A percentile compares a stretch with the other conserved stretches of the same genome.
phyloP scores from a whole-genome alignment of 2,329 filamentous ascomycete genomes.

The Teratosphaeria nubilosa region DNA sequence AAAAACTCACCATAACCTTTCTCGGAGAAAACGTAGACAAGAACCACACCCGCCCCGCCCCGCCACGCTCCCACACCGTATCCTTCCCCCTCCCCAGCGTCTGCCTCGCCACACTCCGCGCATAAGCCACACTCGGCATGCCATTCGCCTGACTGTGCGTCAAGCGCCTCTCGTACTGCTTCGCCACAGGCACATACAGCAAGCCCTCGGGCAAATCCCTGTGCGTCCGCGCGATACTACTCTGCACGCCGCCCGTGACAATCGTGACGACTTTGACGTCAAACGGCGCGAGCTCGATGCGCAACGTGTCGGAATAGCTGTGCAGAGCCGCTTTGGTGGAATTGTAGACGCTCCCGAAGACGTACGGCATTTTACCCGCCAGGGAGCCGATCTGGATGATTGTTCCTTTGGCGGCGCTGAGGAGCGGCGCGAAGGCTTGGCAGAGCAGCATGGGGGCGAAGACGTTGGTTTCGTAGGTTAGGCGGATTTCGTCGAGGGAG shows the following conservation, averaged over 20 bases:
- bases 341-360: constrained; percentile 41
- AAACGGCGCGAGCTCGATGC: constrained; percentile 46
- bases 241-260: constrained; percentile 51
- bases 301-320: constrained; percentile 47
- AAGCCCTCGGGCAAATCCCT: constrained; percentile 38
- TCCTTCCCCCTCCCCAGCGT: constrained; percentile 34
- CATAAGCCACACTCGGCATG: constrained; percentile 45
- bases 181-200: constrained; percentile 43
- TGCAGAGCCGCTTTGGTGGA: constrained; percentile 52
- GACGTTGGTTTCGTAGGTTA: constrained; percentile 45
- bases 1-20: constrained; percentile 23
- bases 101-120: constrained; percentile 44
- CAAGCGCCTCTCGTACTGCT: constrained; percentile 42
- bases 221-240: constrained; percentile 46
- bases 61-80: constrained; percentile 43
- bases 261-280: constrained; percentile 38
- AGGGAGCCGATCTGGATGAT: constrained; percentile 38
- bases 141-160: constrained; percentile 44
- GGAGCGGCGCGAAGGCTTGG: constrained; percentile 45
- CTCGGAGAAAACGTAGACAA: constrained; percentile 37
- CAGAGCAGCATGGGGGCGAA: constrained; percentile 50
- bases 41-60: constrained; percentile 40
- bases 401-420: constrained; percentile 35
- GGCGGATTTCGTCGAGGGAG: constrained; percentile 37
- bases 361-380: constrained; percentile 30